Conservation (phyloP, 2,329 filamentous ascomycete species). For the Penicillium oxalicum region DNA sequence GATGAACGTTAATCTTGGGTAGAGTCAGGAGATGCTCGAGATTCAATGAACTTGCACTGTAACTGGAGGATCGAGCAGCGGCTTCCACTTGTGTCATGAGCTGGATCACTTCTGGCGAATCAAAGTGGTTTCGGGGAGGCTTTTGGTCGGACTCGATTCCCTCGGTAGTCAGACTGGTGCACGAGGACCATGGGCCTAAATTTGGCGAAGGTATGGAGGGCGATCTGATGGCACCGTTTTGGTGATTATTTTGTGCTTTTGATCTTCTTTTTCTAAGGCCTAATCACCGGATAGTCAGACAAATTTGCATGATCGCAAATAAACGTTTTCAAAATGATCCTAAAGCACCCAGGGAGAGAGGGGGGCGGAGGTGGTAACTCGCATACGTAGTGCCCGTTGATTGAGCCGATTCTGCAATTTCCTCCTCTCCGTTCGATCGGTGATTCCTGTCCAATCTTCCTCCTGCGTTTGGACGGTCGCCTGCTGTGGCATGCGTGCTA, state of each 20-base stretch:
- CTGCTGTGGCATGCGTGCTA: slow-evolving; percentile 8
- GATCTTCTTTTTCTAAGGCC: too few relatives aligned
- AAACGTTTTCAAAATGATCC: too few relatives aligned
- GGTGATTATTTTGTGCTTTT: too few relatives aligned
- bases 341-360: too few relatives aligned
- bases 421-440: slow-evolving; percentile 18
- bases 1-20: slow-evolving; percentile 24
- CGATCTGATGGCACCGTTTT: too few relatives aligned
- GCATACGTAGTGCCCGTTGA: slow-evolving; percentile 18
- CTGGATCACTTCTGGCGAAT: not conserved
- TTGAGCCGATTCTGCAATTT: slow-evolving; percentile 26
- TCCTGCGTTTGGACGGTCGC: not conserved
- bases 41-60: slow-evolving; percentile 8
- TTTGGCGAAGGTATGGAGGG: too few relatives aligned
- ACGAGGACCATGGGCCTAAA: too few relatives aligned
- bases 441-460: slow-evolving; percentile 23
- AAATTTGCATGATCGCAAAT: too few relatives aligned
- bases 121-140: not conserved
- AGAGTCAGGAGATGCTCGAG: slow-evolving; percentile 24
- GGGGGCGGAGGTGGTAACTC: not conserved
- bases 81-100: slow-evolving; percentile 3
- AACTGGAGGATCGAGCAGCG: slow-evolving; percentile 2
- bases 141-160: not conserved
- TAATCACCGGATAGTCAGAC: too few relatives aligned
- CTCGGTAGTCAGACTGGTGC: too few relatives aligned